Evolutionary conservation across 176 grass and related monocot species (phyloP).

Genomic region (Zea mays): Zm-B73-REFERENCE-NAM-5.0 NC_050101.1:128884501-128885000

Average conservation of each 20-base stretch:
- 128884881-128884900: constrained; percentile 78
- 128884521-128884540: too few species aligned
- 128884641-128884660: too few species aligned
- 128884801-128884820: constrained; percentile 73
- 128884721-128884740: background rate
- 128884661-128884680: too few species aligned
- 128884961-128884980: background rate
- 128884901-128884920: constrained; percentile 95
- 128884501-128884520: too few species aligned
- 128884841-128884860: constrained; percentile 71
- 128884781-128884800: constrained; percentile 62
- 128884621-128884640: too few species aligned
- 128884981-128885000: background rate
- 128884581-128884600: too few species aligned
- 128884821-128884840: constrained; percentile 55
- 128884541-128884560: too few species aligned
- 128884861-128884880: constrained; percentile 58
- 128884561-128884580: too few species aligned
- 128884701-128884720: too few species aligned
- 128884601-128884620: too few species aligned
- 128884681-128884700: too few species aligned
- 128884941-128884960: background rate
- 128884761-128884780: too few species aligned
- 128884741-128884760: constrained; percentile 1
- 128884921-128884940: background rate